Conservation (phyloP, 306 rosid genomes). For the Erythrophleum fordii region DNA sequence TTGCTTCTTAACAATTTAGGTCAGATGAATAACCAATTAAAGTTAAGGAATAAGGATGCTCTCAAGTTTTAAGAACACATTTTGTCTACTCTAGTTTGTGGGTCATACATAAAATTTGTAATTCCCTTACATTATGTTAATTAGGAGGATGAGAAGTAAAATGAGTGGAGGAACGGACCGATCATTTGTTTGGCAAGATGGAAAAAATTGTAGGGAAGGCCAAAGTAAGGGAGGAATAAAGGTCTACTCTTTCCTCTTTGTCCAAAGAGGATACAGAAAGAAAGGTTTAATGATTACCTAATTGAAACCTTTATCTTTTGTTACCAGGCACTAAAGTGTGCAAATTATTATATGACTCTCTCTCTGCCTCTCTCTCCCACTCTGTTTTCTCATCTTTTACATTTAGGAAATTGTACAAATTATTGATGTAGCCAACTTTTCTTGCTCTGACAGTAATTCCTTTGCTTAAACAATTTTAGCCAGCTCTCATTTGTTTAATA, state of each 20-base stretch:
- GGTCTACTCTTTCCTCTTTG: not conserved
- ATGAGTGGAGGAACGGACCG: not conserved
- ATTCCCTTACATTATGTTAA: conserved; percentile 14
- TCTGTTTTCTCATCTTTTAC: not conserved
- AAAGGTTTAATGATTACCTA: not conserved
- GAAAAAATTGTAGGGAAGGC: not conserved
- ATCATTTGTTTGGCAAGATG: conserved; percentile 4
- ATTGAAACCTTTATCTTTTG: not conserved
- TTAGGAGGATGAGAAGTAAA: not conserved
- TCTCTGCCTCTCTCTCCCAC: not conserved
- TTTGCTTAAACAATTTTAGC: conserved; percentile 25
- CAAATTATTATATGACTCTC: not conserved
- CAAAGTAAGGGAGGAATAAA: not conserved
- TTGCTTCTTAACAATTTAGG: conserved; percentile 8
- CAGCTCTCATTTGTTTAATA: conserved; percentile 41
- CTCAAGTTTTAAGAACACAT: not conserved
- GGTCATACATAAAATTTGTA: not conserved
- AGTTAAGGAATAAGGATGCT: not conserved
- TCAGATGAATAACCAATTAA: not conserved
- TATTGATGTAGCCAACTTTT: conserved; percentile 15
- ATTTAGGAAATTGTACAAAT: not conserved
- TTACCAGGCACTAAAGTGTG: not conserved
- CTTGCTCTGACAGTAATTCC: conserved; percentile 17
- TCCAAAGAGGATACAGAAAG: not conserved
- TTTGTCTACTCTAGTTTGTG: not conserved